Evolutionary conservation across 257 asterid genomes (phyloP), one percentile per base, ranked within the genome.

Genomic region (Cynanchum wilfordii): DNA sequence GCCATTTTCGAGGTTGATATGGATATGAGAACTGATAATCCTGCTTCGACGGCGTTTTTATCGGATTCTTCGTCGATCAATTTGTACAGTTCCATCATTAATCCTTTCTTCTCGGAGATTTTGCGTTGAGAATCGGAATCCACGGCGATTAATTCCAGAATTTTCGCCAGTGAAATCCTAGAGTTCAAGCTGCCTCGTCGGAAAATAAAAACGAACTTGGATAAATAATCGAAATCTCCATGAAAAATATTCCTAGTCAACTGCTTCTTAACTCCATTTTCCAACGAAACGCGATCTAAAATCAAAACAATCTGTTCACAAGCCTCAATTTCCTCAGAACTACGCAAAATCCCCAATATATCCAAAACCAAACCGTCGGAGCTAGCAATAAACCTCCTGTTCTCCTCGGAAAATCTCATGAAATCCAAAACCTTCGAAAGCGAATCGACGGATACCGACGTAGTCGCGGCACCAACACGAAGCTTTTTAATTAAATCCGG

Each of bases 111-210:
- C 59, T 83, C 96, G 0, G 86, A 77, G 79, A 90, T 84, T 74
- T 68, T 78, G 62, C 81, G 82, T 66, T 78, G 91, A 0, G 97
- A 90, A 52, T 90, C 93, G 4, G 84, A 74, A 77, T 89, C 86
- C 24, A 68, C 24, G 9, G 96, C 87, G 70, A 89, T 83, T 7
- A 69, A 64, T 55, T 80, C 86, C 71, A 93, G 66, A 68, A 93
- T 81, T 78, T 74, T 86, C 68, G 91, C 93, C 33, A 87, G 75
- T 77, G 84, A 84, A 10, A 77, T 78, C 85, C 87, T 90, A 54
- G 96, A 85, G 44, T 78, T 79, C 13, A 76, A 66, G 72, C 75
- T 82, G 24, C 98, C 97, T 75, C 79, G 74, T 58, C 56, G 84
- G 16, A 93, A 74, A 68, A 86, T 69, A 49, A 50, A n/a, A n/a